These are phyloP conservation scores for Chaetomidium leptoderma DNA, from an alignment of 495 filamentous ascomycete species.

Conservation along the genomic window DNA sequence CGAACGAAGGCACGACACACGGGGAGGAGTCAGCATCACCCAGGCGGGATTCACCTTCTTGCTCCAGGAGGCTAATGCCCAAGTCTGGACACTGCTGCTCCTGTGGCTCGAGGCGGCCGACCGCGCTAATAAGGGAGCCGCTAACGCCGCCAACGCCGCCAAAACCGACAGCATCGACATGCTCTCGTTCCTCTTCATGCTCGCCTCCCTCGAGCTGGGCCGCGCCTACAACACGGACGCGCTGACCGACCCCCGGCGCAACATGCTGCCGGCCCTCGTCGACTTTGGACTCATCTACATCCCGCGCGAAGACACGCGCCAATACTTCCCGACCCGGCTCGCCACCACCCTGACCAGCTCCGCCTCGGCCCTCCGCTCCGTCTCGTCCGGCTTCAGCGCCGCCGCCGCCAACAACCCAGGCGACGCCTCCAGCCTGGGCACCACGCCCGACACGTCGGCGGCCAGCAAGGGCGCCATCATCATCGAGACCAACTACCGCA, in stretches of 20 bases:
- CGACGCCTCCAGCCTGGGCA: constrained; percentile 40
- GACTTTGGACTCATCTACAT: constrained; percentile 88
- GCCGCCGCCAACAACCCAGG: constrained; percentile 44
- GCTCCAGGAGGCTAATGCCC: constrained; percentile 88
- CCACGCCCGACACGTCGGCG: constrained; percentile 14
- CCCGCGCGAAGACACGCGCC: constrained; percentile 46
- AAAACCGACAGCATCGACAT: constrained; percentile 86
- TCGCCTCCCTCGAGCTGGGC: constrained; percentile 89
- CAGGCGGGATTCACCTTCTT: constrained; percentile 90
- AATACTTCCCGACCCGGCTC: constrained; percentile 91
- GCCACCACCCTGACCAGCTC: constrained; percentile 87
- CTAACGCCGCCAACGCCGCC: constrained; percentile 37
- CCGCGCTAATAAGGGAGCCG: constrained; percentile 29
- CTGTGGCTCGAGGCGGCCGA: constrained; percentile 88
- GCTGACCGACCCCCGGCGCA: constrained; percentile 72
- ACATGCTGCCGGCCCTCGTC: constrained; percentile 77
- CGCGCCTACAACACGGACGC: constrained; percentile 78
- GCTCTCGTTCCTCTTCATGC: constrained; percentile 90
- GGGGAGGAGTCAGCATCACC: constrained; percentile 64
- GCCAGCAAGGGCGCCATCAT: constrained; percentile 74
- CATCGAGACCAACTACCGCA: constrained; percentile 96
- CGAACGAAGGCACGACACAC: constrained; percentile 51
- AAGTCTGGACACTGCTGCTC: constrained; percentile 92
- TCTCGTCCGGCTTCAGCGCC: constrained; percentile 51
- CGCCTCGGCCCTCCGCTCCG: constrained; percentile 66